A percentile compares a stretch with the other conserved stretches of the same genome.
These are phyloP conservation scores for Mucor velutinosus DNA, from an alignment of 371 early-diverging fungal species.

Conservation along the genomic window DNA sequence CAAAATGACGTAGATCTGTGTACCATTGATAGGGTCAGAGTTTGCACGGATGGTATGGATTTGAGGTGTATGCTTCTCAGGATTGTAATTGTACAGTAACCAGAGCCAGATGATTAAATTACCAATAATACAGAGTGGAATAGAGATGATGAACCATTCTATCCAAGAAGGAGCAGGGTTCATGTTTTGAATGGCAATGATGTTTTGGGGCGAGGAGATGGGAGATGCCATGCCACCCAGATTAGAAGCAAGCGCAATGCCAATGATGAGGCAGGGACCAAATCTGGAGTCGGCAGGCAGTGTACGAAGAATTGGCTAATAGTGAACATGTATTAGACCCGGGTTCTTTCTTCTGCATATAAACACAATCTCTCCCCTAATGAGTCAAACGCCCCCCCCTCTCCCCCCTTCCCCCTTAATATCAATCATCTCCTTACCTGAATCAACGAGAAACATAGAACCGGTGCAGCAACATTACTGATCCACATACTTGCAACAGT, in stretches of 20 bases:
- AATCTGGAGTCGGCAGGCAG: slow-evolving; percentile 63
- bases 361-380: not conserved
- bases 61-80: slow-evolving; percentile 60
- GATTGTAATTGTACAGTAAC: slow-evolving; percentile 62
- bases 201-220: slow-evolving; percentile 81
- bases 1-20: slow-evolving; percentile 69
- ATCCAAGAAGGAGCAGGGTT: slow-evolving; percentile 69
- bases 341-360: not conserved
- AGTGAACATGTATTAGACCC: not conserved
- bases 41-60: slow-evolving; percentile 60
- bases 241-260: slow-evolving; percentile 80
- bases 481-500: slow-evolving; percentile 82
- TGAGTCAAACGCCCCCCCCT: no score
- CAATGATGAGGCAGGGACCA: slow-evolving; percentile 71
- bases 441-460: slow-evolving; percentile 73
- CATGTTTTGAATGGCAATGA: slow-evolving; percentile 74
- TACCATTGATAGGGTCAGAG: slow-evolving; percentile 60
- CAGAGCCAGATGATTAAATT: slow-evolving; percentile 69
- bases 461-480: slow-evolving; percentile 84
- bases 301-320: slow-evolving; percentile 69
- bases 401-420: not conserved
- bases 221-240: slow-evolving; percentile 85
- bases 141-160: slow-evolving; percentile 60
- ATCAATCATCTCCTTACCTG: slow-evolving; percentile 19
- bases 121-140: slow-evolving; percentile 62